Conservation (phyloP, 116 monocot species). For the Trichopus zeylanicus region DNA sequence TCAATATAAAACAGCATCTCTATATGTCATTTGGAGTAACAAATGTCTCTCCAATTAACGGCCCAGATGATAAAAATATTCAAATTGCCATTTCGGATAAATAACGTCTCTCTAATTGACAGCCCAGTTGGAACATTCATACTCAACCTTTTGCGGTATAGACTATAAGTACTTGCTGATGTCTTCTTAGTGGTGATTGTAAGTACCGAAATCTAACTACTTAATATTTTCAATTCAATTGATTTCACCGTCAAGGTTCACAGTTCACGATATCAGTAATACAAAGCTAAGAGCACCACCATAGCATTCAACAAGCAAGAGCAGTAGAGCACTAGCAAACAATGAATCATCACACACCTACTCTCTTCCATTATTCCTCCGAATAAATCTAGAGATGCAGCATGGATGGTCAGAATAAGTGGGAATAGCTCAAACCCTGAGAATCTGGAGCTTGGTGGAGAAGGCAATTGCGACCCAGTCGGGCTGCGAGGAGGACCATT, state of each 20-base stretch:
- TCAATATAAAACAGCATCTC: too few species aligned
- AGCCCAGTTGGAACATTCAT: too few species aligned
- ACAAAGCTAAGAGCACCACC: too few species aligned
- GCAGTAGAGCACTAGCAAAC: neutral
- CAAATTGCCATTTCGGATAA: too few species aligned
- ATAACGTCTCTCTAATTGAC: too few species aligned
- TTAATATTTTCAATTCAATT: neutral
- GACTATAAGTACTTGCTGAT: too few species aligned
- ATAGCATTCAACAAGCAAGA: neutral
- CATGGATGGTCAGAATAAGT: too few species aligned
- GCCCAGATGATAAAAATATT: too few species aligned
- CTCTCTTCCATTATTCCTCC: neutral
- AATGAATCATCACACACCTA: neutral
- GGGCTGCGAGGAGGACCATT: slow-evolving; percentile 95
- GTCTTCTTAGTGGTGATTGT: too few species aligned
- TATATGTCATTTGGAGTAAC: too few species aligned
- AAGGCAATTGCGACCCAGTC: slow-evolving; percentile 99
- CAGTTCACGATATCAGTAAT: neutral
- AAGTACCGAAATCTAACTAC: neutral
- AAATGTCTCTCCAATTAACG: too few species aligned
- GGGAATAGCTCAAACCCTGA: slow-evolving; percentile 46
- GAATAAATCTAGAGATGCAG: neutral
- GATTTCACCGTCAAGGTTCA: neutral
- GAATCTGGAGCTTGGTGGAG: slow-evolving; percentile 83
- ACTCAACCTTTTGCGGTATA: too few species aligned